A percentile compares a stretch with the other conserved stretches of the same genome.
These are phyloP conservation scores for Allium cepa DNA, from an alignment of 106 monocot species.

Conservation along the genomic window DNA sequence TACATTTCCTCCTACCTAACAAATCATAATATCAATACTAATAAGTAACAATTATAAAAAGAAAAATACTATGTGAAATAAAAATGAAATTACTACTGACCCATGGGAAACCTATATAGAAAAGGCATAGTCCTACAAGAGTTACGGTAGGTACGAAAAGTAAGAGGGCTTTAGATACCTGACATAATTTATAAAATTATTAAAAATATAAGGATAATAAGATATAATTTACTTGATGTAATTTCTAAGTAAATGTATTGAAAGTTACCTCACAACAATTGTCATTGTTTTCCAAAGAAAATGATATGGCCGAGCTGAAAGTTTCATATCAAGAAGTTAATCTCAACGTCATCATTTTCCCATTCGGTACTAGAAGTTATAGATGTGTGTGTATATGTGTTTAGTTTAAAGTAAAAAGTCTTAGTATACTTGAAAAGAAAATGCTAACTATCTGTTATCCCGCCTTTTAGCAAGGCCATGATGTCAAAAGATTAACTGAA, in stretches of 20 bases:
- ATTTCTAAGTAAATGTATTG: not conserved
- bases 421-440: not conserved
- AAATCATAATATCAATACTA: not conserved
- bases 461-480: too few relatives aligned
- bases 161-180: slow-evolving; percentile 89
- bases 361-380: too few relatives aligned
- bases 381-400: too few relatives aligned
- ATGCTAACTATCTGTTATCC: too few relatives aligned
- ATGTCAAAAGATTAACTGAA: too few relatives aligned
- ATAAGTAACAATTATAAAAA: too few relatives aligned
- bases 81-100: slow-evolving; percentile 23
- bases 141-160: slow-evolving; percentile 69
- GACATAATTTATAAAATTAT: not conserved
- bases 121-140: slow-evolving; percentile 61
- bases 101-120: slow-evolving; percentile 57
- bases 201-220: not conserved
- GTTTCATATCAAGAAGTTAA: too few relatives aligned
- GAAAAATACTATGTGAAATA: too few relatives aligned
- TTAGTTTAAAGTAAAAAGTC: too few relatives aligned
- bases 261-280: slow-evolving; percentile 61
- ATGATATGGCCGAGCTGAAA: too few relatives aligned
- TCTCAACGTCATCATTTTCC: too few relatives aligned
- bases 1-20: slow-evolving; percentile 62
- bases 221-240: not conserved
- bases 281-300: slow-evolving; percentile 55